phyloP scores from a whole-genome alignment of 345 rosid species.

The Populus euphratica region DNA sequence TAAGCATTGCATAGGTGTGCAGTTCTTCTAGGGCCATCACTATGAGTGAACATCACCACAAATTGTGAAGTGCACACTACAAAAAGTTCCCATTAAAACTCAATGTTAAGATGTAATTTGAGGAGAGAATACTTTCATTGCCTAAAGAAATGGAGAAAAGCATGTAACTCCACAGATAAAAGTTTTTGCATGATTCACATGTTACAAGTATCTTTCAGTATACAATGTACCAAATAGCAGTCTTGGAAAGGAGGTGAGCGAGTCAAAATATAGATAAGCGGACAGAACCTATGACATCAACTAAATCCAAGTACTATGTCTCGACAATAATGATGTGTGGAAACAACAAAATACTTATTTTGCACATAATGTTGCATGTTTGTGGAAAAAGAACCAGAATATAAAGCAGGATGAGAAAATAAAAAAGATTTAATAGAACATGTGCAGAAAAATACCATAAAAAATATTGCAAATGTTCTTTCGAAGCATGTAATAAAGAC shows the following conservation, averaged over 20 bases:
- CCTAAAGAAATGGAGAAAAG: neutral
- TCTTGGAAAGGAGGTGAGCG: neutral
- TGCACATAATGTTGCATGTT: neutral
- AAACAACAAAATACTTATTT: neutral
- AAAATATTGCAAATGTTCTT: slow-evolving; percentile 64
- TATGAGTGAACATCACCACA: slow-evolving; percentile 73
- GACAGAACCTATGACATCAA: neutral
- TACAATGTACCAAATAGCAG: neutral
- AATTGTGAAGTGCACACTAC: slow-evolving; percentile 84
- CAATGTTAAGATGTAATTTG: slow-evolving; percentile 8
- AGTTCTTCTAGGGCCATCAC: slow-evolving; percentile 40
- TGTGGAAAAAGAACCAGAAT: neutral
- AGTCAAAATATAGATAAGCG: neutral
- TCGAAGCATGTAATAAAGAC: slow-evolving; percentile 78
- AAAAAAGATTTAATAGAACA: neutral
- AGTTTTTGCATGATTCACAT: neutral
- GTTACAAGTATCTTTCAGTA: neutral
- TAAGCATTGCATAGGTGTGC: slow-evolving; percentile 61
- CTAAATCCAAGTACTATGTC: neutral
- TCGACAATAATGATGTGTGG: neutral
- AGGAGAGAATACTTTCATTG: neutral
- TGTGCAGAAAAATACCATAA: slow-evolving; percentile 54
- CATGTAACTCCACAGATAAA: neutral
- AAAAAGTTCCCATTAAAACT: slow-evolving; percentile 22
- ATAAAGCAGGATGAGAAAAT: slow-evolving; percentile 8